A percentile compares a stretch with the other conserved stretches of the same genome.
Evolutionary conservation across 768 basidiomycete species (phyloP).

Genomic region (Postia placenta): DNA sequence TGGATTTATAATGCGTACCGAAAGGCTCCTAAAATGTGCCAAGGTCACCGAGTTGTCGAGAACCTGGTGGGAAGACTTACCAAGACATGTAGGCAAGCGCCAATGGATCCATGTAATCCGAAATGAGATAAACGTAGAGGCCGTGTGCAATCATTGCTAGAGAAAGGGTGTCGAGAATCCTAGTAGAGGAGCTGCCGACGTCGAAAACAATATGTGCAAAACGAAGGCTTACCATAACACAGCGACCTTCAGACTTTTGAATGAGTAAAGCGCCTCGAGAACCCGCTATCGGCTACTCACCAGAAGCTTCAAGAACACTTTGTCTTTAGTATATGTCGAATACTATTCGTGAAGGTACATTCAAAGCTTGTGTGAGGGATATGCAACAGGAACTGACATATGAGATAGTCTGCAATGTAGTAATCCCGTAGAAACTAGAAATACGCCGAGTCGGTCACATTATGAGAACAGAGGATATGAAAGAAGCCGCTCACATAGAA

Average conservation of each 20-base stretch:
- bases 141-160: background rate
- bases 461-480: background rate
- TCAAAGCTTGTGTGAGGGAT: background rate
- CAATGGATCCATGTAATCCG: background rate
- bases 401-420: background rate
- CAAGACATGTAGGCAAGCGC: background rate
- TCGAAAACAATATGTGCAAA: no score
- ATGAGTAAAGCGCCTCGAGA: no score
- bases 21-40: background rate
- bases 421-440: constrained; percentile 1
- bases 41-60: background rate
- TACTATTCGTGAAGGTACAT: background rate
- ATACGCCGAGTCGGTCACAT: background rate
- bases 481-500: background rate
- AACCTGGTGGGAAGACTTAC: background rate
- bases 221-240: no score
- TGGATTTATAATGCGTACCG: background rate
- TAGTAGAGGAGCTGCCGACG: background rate
- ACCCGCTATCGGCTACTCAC: background rate
- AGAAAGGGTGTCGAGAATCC: background rate
- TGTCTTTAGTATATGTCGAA: background rate
- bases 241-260: no score
- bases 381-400: constrained; percentile 1
- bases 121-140: background rate
- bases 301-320: background rate